Evolutionary conservation across 129 eudicot genomes (phyloP), one percentile per base, ranked within the genome.

Genomic region (Escallonia rubra): DNA sequence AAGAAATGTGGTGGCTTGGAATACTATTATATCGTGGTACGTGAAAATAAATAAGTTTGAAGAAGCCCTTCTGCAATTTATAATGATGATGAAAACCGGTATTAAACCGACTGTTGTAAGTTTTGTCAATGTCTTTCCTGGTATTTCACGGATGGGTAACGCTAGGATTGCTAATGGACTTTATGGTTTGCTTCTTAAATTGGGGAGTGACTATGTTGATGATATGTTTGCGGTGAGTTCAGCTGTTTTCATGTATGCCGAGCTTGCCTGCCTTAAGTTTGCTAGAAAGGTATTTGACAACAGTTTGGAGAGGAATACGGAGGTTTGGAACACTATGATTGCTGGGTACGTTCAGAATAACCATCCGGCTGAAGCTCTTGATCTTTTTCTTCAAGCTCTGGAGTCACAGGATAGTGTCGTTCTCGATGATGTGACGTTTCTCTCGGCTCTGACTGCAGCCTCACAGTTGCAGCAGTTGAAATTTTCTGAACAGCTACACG

Each of bases 301-400:
- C 68, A 57, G 90, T 75, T 67, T 82, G 54, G 86, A 72, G 66
- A 86, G 72, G 65, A 93, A 84, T 84, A 83, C 87, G 5, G 95
- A 89, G 85, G 74, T 93, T 61, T 89, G 96, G 98, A 93, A 89
- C 80, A 79, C 95, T 45, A 89, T 93, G 96, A 89, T 93, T 49
- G 83, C 88, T 41, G 96, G 95, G 41, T 93, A 89, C 71, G 76
- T 89, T 64, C 87, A 82, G 64, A 86, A 89, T 56, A 76, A 76
- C 43, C 38, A 77, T 64, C 83, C 82, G 0, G 15, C 74, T 61
- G 82, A 82, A 63, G 98, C 98, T 3, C 72, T 93, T 59, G 77
- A 86, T 68, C 88, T 86, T 43, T 89, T 93, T 64, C 9, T 71
- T 67, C 69, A 79, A 34, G 90, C 92, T 60, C 54, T 86, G 45